A percentile compares a stretch with the other conserved stretches of the same genome.
phyloP scores from a whole-genome alignment of 345 rosid species.

The Hypericum androsaemum region DNA sequence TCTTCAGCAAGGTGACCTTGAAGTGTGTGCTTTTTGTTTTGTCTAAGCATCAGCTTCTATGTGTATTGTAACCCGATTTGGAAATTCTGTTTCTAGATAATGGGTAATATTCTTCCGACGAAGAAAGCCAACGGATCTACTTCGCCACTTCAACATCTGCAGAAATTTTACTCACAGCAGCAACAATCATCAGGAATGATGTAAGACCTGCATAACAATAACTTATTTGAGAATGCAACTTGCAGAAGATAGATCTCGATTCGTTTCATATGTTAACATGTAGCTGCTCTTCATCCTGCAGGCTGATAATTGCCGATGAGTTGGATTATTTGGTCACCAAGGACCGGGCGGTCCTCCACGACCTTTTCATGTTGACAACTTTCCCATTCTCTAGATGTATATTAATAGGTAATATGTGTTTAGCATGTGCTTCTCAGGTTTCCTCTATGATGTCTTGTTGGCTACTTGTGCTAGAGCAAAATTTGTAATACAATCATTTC shows the following conservation, averaged over 20 bases:
- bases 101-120: slow-evolving; percentile 27
- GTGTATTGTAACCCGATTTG: slow-evolving; percentile 13
- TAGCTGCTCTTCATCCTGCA: slow-evolving; percentile 16
- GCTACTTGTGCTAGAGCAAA: neutral
- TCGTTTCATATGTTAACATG: neutral
- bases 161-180: slow-evolving; percentile 48
- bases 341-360: slow-evolving; percentile 80
- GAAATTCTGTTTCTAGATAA: slow-evolving; percentile 35
- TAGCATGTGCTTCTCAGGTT: neutral
- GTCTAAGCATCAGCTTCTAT: neutral
- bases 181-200: slow-evolving; percentile 45
- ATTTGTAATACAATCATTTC: neutral
- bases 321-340: slow-evolving; percentile 78
- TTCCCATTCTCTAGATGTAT: slow-evolving; percentile 65
- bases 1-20: slow-evolving; percentile 62
- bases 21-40: neutral
- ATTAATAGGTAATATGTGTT: slow-evolving; percentile 53
- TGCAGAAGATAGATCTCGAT: too few species aligned
- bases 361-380: slow-evolving; percentile 89
- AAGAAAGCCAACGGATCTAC: slow-evolving; percentile 30
- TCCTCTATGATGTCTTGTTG: neutral
- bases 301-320: slow-evolving; percentile 81
- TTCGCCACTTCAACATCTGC: slow-evolving; percentile 55
- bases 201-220: slow-evolving; percentile 28
- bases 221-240: too few species aligned